phyloP scores from a whole-genome alignment of 768 basidiomycete species.

The Termitomyces bulborhizus region DNA sequence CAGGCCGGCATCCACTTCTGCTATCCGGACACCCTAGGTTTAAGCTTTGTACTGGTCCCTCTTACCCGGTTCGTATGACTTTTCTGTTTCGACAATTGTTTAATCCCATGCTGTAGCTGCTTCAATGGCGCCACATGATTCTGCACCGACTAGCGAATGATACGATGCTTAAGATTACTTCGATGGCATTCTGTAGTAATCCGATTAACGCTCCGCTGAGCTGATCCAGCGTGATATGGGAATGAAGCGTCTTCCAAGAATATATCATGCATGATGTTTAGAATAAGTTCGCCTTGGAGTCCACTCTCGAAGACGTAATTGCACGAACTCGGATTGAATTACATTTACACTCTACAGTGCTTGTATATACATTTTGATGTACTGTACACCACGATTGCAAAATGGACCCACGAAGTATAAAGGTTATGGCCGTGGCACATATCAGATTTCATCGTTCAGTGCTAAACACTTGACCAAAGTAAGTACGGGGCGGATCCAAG shows the following conservation, averaged over 20 bases:
- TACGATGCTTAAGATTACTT: conserved; percentile 17
- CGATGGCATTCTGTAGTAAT: conserved; percentile 15
- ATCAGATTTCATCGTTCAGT: conserved; percentile 29
- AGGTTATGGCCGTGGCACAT: not conserved
- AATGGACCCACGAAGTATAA: not conserved
- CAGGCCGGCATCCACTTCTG: not conserved
- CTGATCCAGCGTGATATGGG: too few species aligned
- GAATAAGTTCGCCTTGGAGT: too few species aligned
- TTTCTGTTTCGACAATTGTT: not conserved
- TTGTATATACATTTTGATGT: not conserved
- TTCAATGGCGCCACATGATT: not conserved
- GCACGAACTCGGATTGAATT: too few species aligned
- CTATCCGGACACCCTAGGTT: conserved; percentile 12
- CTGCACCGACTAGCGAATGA: not conserved
- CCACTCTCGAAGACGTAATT: too few species aligned
- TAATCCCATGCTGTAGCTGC: not conserved
- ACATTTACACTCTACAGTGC: not conserved
- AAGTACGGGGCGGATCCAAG: not conserved
- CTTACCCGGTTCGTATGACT: conserved; percentile 7
- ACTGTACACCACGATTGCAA: too few species aligned
- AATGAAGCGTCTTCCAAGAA: too few species aligned
- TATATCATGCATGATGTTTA: too few species aligned
- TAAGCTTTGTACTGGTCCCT: conserved; percentile 20
- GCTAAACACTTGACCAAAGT: conserved; percentile 31
- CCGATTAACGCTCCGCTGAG: too few species aligned